phyloP scores from a whole-genome alignment of 306 rosid species.

The Sechiopsis laciniata region DNA sequence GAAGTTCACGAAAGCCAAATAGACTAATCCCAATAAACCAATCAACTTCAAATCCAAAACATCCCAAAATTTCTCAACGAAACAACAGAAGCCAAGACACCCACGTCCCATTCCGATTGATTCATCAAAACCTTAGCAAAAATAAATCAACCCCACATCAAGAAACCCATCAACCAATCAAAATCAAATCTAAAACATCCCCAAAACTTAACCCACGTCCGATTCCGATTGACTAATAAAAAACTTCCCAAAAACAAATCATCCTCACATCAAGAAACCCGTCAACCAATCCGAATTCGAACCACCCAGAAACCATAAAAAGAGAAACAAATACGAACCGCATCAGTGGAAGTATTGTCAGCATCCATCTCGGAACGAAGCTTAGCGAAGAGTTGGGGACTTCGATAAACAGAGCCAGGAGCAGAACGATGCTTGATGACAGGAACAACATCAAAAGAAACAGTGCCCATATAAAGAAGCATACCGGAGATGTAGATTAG shows the following conservation, averaged over 20 bases:
- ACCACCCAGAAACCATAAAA: not conserved
- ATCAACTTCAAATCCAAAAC: not conserved
- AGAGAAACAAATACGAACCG: conserved; percentile 41
- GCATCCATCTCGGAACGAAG: conserved; percentile 65
- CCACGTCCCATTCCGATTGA: not conserved
- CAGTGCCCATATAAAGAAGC: conserved; percentile 81
- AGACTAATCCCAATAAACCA: conserved; percentile 14
- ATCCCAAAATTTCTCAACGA: not conserved
- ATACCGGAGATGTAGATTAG: conserved; percentile 79
- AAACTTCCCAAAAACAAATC: not conserved
- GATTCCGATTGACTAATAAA: not conserved
- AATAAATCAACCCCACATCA: conserved; percentile 21
- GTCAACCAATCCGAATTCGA: not conserved
- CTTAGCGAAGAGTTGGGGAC: conserved; percentile 62
- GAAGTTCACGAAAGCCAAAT: not conserved
- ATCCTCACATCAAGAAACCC: conserved; percentile 18
- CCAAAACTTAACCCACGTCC: too few species aligned
- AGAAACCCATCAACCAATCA: conserved; percentile 3
- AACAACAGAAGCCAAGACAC: conserved; percentile 1
- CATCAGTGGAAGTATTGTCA: conserved; percentile 66
- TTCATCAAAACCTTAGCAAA: not conserved
- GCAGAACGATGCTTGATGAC: conserved; percentile 60
- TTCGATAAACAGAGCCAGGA: conserved; percentile 72
- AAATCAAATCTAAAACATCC: not conserved
- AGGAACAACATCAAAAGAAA: conserved; percentile 67